Evolutionary conservation across 2,329 filamentous ascomycete genomes (phyloP).

Genomic region (Hypoxylon sp.): DNA sequence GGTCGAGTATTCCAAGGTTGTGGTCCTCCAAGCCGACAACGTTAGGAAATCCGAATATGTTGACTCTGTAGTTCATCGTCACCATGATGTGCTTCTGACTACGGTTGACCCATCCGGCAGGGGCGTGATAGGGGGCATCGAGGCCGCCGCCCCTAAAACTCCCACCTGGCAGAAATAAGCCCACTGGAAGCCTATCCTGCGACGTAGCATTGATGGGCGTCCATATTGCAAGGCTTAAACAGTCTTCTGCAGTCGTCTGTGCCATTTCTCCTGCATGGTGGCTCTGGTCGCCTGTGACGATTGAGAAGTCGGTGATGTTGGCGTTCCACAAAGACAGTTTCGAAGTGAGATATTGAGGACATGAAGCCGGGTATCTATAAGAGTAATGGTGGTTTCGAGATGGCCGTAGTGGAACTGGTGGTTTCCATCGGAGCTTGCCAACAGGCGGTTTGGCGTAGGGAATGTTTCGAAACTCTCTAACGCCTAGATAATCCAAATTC

Average conservation of each 20-base stretch:
- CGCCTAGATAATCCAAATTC: slow-evolving; percentile 42
- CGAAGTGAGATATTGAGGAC: slow-evolving; percentile 52
- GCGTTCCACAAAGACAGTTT: slow-evolving; percentile 49
- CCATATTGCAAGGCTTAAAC: slow-evolving; percentile 56
- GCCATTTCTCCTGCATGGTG: slow-evolving; percentile 48
- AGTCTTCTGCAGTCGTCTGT: slow-evolving; percentile 54
- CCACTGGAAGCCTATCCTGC: slow-evolving; percentile 47
- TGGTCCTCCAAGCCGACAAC: slow-evolving; percentile 51
- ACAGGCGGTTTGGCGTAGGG: slow-evolving; percentile 72
- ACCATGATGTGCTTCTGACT: slow-evolving; percentile 54
- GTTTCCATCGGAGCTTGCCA: slow-evolving; percentile 63
- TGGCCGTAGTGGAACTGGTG: slow-evolving; percentile 52
- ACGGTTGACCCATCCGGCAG: slow-evolving; percentile 49
- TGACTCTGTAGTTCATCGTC: slow-evolving; percentile 56
- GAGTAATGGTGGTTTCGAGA: slow-evolving; percentile 48
- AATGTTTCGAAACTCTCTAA: slow-evolving; percentile 58
- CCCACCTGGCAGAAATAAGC: slow-evolving; percentile 49
- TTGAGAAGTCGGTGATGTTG: slow-evolving; percentile 50
- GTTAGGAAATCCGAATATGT: slow-evolving; percentile 58
- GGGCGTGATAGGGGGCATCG: slow-evolving; percentile 47
- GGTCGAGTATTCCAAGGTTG: slow-evolving; percentile 54
- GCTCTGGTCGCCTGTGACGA: slow-evolving; percentile 41
- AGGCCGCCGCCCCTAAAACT: slow-evolving; percentile 49
- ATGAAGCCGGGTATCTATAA: slow-evolving; percentile 50
- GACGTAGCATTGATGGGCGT: slow-evolving; percentile 49